Base-by-base conservation (phyloP, 2,329 filamentous ascomycete genomes). In the Nothomitra cinnamomea region DNA sequence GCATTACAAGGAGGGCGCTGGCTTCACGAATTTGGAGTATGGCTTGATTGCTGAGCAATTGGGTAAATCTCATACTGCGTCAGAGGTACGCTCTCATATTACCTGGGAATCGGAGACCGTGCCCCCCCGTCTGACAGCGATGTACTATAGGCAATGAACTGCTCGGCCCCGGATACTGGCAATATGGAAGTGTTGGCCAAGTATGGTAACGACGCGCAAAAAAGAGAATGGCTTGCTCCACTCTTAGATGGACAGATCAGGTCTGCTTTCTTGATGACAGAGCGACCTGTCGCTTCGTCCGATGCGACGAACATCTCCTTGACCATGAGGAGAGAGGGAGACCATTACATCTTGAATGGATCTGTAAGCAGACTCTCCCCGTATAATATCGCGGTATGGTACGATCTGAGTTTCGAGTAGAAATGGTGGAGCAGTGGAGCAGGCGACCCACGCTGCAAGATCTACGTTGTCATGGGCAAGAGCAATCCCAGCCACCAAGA, bases 401-500 rank as follows among this genome's bases (percentile, higher is more conserved):
- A 17, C 25, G 53, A 22, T 42, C 58, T 55, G 28, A 63, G 24
- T 3, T 32, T 25, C 12, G 50, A 52, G 54, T 58, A 90, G 79
- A 98, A 98, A 87, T 98, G 92, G 92, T 98, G 92, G 92, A 94
- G 87, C 25, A 94, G 87, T 58, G 92, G 92, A 59, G 88, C 89
- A 17, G 92, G 92, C 55, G 92, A 98, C 70, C 85, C 84, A 55
- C 79, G 90, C 61, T 98, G 92, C 75, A 77, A 85, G 68, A 74
- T 98, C 66, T 96, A 95, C 72, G 82, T 98, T 57, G 88, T 95
- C 61, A 95, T 98, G 85, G 92, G 87, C 70, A 95, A 96, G 76
- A 84, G 79, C 12, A 85, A 94, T 64, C 74, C 85, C 50, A 72
- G 72, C 60, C 84, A 94, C 73, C 70, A 75, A 58, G 82, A 89